Evolutionary conservation across 2,329 filamentous ascomycete genomes (phyloP).

Genomic region (Plectosphaerella cucumerina): DNA sequence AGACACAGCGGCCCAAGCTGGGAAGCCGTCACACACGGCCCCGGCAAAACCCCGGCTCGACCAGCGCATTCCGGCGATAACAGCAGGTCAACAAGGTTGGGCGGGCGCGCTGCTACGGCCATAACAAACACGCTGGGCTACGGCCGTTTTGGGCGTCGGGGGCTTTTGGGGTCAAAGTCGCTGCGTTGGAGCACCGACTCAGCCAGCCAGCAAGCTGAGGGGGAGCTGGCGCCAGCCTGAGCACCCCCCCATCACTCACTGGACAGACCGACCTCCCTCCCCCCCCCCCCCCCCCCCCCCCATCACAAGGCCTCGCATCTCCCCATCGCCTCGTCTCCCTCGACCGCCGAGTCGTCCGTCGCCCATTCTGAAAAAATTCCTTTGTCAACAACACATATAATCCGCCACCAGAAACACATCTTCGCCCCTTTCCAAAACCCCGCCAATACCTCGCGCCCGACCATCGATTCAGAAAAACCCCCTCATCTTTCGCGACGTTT

Average conservation of each 20-base stretch:
- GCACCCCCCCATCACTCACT: background rate
- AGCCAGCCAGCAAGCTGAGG: background rate
- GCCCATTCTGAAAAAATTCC: constrained; percentile 2
- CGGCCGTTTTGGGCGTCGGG: background rate
- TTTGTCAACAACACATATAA: background rate
- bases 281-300: background rate
- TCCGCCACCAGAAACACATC: background rate
- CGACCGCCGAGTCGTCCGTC: background rate
- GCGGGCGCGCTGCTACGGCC: constrained; percentile 9
- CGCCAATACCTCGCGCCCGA: no score
- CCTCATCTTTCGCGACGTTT: background rate
- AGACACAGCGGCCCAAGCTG: no score
- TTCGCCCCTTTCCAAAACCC: background rate
- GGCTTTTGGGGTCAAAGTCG: background rate
- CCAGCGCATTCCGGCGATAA: constrained; percentile 10
- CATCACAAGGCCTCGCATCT: background rate
- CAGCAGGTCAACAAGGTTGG: constrained; percentile 8
- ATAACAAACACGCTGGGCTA: constrained; percentile 9
- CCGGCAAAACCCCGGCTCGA: constrained; percentile 9
- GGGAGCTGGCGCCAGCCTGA: background rate
- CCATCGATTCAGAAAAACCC: constrained; percentile 2
- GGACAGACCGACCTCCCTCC: no score
- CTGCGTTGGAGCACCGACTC: no score
- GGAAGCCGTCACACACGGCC: background rate
- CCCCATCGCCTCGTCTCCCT: constrained; percentile 4